Conservation (phyloP, 2,329 filamentous ascomycete genomes). For the Colletotrichum zoysiae region DNA sequence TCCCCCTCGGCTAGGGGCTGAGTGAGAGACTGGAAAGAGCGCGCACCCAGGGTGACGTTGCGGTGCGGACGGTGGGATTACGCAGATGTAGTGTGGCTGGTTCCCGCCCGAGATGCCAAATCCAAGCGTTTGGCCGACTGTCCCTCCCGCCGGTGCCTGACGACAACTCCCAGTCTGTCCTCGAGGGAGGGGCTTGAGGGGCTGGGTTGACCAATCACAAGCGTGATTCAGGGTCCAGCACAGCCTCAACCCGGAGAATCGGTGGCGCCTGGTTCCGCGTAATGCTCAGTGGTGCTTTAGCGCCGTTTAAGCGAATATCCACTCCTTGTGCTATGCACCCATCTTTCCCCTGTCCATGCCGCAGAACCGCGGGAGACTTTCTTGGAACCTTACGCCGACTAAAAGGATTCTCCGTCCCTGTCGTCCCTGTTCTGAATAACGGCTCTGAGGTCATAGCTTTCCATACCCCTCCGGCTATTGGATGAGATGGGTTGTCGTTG, state of each 20-base stretch:
- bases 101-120: slow-evolving; percentile 41
- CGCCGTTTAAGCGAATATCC: slow-evolving; percentile 30
- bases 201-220: slow-evolving; percentile 27
- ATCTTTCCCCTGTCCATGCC: slow-evolving; percentile 34
- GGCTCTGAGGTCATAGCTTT: slow-evolving; percentile 41
- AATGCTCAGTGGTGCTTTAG: slow-evolving; percentile 38
- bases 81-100: slow-evolving; percentile 43
- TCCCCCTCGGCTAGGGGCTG: slow-evolving; percentile 10
- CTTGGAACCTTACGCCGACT: slow-evolving; percentile 29
- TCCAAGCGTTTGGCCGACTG: slow-evolving; percentile 40
- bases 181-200: slow-evolving; percentile 16
- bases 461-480: slow-evolving; percentile 17
- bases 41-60: slow-evolving; percentile 42
- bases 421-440: slow-evolving; percentile 19
- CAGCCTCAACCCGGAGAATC: slow-evolving; percentile 41
- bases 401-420: slow-evolving; percentile 18
- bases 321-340: slow-evolving; percentile 19
- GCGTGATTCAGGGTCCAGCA: slow-evolving; percentile 8
- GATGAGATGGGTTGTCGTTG: slow-evolving; percentile 7
- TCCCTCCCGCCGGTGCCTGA: slow-evolving; percentile 39
- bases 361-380: slow-evolving; percentile 32
- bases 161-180: slow-evolving; percentile 31
- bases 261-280: slow-evolving; percentile 38
- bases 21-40: slow-evolving; percentile 39
- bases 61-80: slow-evolving; percentile 41